Base-by-base conservation (phyloP, 2,329 filamentous ascomycete species). In the Helotiales sp. region DNA sequence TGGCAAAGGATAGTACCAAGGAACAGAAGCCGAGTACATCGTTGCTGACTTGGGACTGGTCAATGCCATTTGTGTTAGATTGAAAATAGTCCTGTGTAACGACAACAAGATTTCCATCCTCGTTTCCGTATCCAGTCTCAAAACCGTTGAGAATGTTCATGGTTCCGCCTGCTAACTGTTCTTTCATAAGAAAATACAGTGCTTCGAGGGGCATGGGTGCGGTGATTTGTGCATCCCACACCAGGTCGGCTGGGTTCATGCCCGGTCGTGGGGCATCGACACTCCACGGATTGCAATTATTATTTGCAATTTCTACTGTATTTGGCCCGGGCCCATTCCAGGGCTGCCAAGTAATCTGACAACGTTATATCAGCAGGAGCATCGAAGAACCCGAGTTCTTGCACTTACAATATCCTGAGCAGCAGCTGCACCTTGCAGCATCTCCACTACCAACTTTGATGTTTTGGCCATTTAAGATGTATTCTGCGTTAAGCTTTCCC, bases 401-500 rank as follows among this genome's bases (percentile, higher is more conserved):
- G 15, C 36, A 58, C 59, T 66, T 64, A 66, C 64, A 38, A 67
- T 29, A 40, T 64, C 59, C 25, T 47, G 24, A n/a, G 55, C 31
- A 38, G 52, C 52, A 52, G 57, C 63, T 40, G 44, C 34, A n/a
- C 50, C 64, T 52, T 13, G 57, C 60, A 40, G 58, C 66, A 10
- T 49, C 54, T 33, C 55, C 61, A 50, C 34, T 57, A 27, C 64
- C 65, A 40, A 67, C 57, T 56, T 65, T 67, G 50, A 67, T 65
- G 12, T 53, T 57, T 36, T n/a, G 49, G 34, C 66, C 66, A 52
- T 69, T 55, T 22, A 69, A 42, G 52, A 67, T 61, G 42, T 69
- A 69, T 53, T 68, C 66, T 38, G 66, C 58, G 19, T 53, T 57
- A 8, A 69, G 58, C 56, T 54, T 60, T n/a, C 64, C 64, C 52